Evolutionary conservation across 148 eudicot species (phyloP).

Genomic region (Bassia scoparia): DNA sequence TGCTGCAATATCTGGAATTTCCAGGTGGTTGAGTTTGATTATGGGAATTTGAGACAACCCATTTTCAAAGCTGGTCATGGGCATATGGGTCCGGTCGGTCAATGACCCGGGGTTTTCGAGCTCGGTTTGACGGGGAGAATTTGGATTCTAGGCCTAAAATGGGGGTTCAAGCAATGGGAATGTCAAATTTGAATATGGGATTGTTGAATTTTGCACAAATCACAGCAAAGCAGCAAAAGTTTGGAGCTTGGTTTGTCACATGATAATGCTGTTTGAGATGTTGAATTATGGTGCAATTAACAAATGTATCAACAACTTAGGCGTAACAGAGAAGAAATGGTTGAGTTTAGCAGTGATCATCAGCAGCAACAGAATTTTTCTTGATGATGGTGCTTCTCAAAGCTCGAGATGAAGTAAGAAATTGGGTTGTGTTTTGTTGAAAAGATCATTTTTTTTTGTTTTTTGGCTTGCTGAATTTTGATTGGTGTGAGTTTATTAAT

Average conservation of each 20-base stretch:
- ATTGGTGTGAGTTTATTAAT: slow-evolving; percentile 14
- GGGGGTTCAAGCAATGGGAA: slow-evolving; percentile 17
- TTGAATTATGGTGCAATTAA: slow-evolving; percentile 32
- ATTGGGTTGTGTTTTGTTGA: not conserved
- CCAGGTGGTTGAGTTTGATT: slow-evolving; percentile 5
- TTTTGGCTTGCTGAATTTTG: not conserved
- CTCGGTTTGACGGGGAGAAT: slow-evolving; percentile 7
- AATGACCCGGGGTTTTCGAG: slow-evolving; percentile 22
- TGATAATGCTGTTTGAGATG: slow-evolving; percentile 20
- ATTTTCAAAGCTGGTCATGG: slow-evolving; percentile 13
- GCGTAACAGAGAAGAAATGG: slow-evolving; percentile 9
- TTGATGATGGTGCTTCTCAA: slow-evolving; percentile 26
- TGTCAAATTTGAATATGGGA: slow-evolving; percentile 25
- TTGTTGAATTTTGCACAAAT: slow-evolving; percentile 20
- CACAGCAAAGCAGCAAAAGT: slow-evolving; percentile 7
- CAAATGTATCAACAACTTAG: slow-evolving; percentile 31
- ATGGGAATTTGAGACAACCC: slow-evolving; percentile 23
- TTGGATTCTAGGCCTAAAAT: slow-evolving; percentile 24
- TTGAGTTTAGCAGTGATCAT: slow-evolving; percentile 16
- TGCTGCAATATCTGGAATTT: slow-evolving; percentile 2
- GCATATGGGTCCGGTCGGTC: slow-evolving; percentile 20
- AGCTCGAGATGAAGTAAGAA: slow-evolving; percentile 6
- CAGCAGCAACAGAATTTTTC: slow-evolving; percentile 17
- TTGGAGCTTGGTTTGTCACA: slow-evolving; percentile 29
- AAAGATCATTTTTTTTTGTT: not conserved